Conservation (phyloP, 1,139 yeast species). For the Taphrina flavorubra region DNA sequence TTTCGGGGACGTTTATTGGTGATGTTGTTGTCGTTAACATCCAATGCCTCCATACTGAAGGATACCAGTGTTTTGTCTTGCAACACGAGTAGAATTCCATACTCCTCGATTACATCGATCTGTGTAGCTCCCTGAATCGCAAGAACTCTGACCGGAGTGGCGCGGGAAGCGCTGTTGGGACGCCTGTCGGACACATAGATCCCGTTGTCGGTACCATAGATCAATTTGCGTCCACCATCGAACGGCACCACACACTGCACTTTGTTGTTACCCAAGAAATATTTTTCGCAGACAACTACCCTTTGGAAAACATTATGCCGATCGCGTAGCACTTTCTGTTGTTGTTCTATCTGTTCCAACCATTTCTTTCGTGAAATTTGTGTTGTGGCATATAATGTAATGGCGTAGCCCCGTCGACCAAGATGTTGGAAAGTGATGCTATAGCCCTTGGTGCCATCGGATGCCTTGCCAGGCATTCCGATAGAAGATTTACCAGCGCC, state of each 20-base stretch:
- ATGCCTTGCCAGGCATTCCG: slow-evolving; percentile 43
- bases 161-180: slow-evolving; percentile 58
- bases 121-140: slow-evolving; percentile 81
- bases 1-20: slow-evolving; percentile 78
- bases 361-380: slow-evolving; percentile 78
- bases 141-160: slow-evolving; percentile 77
- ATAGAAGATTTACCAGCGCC: slow-evolving; percentile 41
- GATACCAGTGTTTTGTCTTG: slow-evolving; percentile 83
- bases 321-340: slow-evolving; percentile 73
- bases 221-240: slow-evolving; percentile 88
- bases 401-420: slow-evolving; percentile 70
- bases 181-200: slow-evolving; percentile 74
- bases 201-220: slow-evolving; percentile 92
- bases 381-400: slow-evolving; percentile 69
- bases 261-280: slow-evolving; percentile 73
- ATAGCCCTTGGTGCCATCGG: slow-evolving; percentile 46
- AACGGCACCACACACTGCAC: slow-evolving; percentile 88
- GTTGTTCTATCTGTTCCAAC: slow-evolving; percentile 76
- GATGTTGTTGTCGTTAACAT: slow-evolving; percentile 51
- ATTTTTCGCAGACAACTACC: slow-evolving; percentile 72
- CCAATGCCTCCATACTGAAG: slow-evolving; percentile 80
- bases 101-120: slow-evolving; percentile 89
- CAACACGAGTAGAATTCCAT: slow-evolving; percentile 78
- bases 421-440: slow-evolving; percentile 62
- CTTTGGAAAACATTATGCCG: slow-evolving; percentile 80